Evolutionary conservation across 177 flowering plant species (phyloP), one percentile per base, ranked within the genome.

Genomic region (Vitis hybrid): DNA sequence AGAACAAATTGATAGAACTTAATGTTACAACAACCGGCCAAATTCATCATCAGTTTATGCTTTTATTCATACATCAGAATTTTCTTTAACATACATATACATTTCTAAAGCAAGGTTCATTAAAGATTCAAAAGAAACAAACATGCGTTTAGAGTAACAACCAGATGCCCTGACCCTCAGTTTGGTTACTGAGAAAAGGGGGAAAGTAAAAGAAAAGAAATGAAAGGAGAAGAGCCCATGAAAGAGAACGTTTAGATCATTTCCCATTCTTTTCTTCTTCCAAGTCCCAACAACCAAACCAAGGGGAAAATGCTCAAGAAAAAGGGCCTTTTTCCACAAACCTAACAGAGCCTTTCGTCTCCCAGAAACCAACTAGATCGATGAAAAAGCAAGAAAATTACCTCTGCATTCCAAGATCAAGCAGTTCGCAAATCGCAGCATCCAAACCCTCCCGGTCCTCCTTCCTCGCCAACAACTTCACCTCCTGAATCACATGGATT

Each of bases 401-500:
- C 97, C 97, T 87, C 59, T 79, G 93, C 90, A 93, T 81, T 7
- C 97, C 97, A n/a, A 89, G 72, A 60, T 80, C 76, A 16, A 89
- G 80, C 12, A 94, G 95, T 81, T 94, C 97, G 13, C 68, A 57
- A 48, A 94, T 89, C 20, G 94, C 90, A 0, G 74, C 56, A 77
- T 94, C 98, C 45, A 94, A 33, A 6, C 5, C 7, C 6, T 33
- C 45, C 5, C 45, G 45, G 7, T 33, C 45, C 5, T 5, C 45
- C 7, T 33, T 33, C 45, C 45, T 5, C 5, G 45, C 45, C 7
- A 33, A 33, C 45, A 33, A 33, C 45, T 33, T 33, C 5, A 33
- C 1, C 45, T 33, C 45, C 7, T 33, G 45, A 3, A 33, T 33
- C 1, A 5, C 45, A 33, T 33, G 45, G 5, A 33, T 6, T 33